Base-by-base conservation (phyloP, 1,284 basidiomycete species). In the Pseudozyma sp. region DNA sequence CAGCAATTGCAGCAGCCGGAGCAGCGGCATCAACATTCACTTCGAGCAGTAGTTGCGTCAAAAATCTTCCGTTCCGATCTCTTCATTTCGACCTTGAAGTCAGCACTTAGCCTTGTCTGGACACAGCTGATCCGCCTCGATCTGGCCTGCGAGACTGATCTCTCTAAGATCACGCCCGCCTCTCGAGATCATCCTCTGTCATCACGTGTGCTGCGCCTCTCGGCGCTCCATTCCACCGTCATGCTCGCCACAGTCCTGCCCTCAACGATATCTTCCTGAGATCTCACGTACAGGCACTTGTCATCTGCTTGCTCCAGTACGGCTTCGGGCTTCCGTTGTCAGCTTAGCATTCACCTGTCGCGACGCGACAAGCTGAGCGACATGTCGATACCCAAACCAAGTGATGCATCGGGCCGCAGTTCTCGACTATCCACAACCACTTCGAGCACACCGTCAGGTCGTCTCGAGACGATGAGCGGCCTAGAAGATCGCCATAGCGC, bases 341-440 rank as follows among this genome's bases (percentile, higher is more conserved):
- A 44, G 54, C 54, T 40, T 58, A 54, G 49, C 58, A 40, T 46
- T 46, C 40, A 17, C 37, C 30, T 17, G 7, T 30, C 14, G 4
- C 48, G 43, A 51, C 39, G 11, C 34, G 59, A 57, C 34, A 7
- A 19, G 58, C 53, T 57, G 54, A 51, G 51, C 50, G 39, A 8
- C 42, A 61, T 58, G 65, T 57, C 65, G 40, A 61, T 62, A 49
- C 30, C 43, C 50, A 56, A 48, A 50, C 35, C 14, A 5, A 37
- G 31, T 35, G 54, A 60, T 7, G 29, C 39, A 39, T 30, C 65
- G 34, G 49, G 9, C 58, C 37, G n/a, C 54, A 44, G 42, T 9
- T 37, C 17, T 29, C 17, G 5, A 37, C 42, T 19, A 42, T 24
- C 4, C 24, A 45, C 42, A 44, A 19, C 30, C 58, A 49, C 49